Base-by-base conservation (phyloP, 495 filamentous ascomycete genomes). In the Viridothelium virens region DNA sequence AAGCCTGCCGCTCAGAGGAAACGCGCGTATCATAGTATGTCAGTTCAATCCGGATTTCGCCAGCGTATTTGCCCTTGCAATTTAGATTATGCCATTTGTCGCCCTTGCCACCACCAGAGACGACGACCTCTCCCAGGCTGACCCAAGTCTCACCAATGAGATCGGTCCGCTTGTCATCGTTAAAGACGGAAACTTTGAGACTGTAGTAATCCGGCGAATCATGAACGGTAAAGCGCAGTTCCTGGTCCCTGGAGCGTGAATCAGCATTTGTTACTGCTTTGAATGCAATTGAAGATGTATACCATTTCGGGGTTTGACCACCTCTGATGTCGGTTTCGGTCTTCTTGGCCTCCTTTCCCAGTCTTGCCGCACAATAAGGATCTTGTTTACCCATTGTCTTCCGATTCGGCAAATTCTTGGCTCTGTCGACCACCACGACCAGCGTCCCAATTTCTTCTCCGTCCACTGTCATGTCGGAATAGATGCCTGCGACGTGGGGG, bases 341-440 rank as follows among this genome's bases (percentile, higher is more conserved):
- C 79, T 96, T 96, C 82, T 96, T 96, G 18, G 93, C 95, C 77
- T 97, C 93, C 76, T 99, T 99, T 10, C 93, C 94, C 38, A 99
- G 77, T 56, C 94, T 83, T 44, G 90, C 91, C 59, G 95, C 93
- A 77, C 92, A 96, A 74, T 97, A 99, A 6, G 95, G 92, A 75
- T 97, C 91, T 78, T 99, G 94, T 79, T 99, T 99, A 64, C 95
- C 93, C 82, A 97, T 96, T 2, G 91, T 91, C 80, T 93, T 93
- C 67, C 91, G 80, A 76, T 97, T 99, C 48, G 95, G 94, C 64
- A 99, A 80, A 74, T 99, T 99, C 83, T 95, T 97, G 7, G 72
- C 76, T 44, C 76, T 67, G 67, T 99, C 95, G 68, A 99, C 83
- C 68, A 99, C 86, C 47, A 91, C 82, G 56, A 99, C 91, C 69